Conservation (phyloP, 176 grass and related monocot species). For the Bonia amplexicaulis region DNA sequence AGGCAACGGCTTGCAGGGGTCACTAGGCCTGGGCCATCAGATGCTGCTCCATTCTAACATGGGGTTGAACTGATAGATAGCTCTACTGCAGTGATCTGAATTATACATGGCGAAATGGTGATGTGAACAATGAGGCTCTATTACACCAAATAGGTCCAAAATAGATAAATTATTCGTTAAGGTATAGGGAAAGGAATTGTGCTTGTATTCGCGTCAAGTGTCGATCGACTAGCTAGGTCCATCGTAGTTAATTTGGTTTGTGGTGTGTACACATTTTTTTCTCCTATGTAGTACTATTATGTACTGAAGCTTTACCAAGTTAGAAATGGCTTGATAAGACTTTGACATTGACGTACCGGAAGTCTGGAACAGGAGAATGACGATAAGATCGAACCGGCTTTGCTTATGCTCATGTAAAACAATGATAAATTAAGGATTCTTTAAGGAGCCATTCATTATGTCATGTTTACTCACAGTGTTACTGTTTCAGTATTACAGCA, state of each 20-base stretch:
- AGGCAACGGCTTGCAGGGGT: constrained; percentile 43
- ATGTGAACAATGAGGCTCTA: not conserved
- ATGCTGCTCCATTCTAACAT: constrained; percentile 57
- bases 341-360: not conserved
- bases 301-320: constrained; percentile 12
- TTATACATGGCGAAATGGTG: constrained; percentile 9
- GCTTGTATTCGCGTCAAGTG: constrained; percentile 20
- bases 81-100: not conserved
- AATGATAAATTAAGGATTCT: not conserved
- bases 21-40: constrained; percentile 39
- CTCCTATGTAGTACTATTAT: not conserved
- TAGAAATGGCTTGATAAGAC: constrained; percentile 9
- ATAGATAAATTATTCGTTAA: constrained; percentile 12
- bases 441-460: constrained; percentile 17
- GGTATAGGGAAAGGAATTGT: constrained; percentile 25
- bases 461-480: not conserved
- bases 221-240: constrained; percentile 24
- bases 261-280: constrained; percentile 41
- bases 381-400: constrained; percentile 8
- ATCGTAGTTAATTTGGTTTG: constrained; percentile 31
- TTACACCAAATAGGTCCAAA: constrained; percentile 7
- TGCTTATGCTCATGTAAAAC: constrained; percentile 18
- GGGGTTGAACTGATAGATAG: constrained; percentile 43
- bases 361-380: not conserved
- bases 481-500: not conserved